Percentiles rank a stretch among this genome's conserved stretches.
phyloP scores from a whole-genome alignment of 1,284 basidiomycete species.

The Malassezia arunalokei region DNA sequence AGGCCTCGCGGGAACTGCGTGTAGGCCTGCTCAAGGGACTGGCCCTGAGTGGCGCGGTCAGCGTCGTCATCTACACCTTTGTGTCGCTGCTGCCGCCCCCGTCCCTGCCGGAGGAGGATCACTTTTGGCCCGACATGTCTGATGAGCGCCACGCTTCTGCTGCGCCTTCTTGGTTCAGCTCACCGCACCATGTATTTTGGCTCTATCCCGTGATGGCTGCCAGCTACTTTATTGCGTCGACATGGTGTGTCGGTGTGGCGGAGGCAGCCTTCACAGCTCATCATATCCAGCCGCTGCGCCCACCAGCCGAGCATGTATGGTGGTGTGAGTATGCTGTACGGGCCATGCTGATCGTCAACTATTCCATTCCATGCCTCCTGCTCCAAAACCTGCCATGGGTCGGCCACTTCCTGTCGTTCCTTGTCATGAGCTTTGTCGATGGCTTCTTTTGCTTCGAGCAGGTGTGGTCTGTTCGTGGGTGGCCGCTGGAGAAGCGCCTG shows the following conservation, averaged over 20 bases:
- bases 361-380: slow-evolving; percentile 25
- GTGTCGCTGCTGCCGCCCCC: slow-evolving; percentile 32
- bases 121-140: neutral
- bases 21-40: slow-evolving; percentile 36
- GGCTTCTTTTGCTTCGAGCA: slow-evolving; percentile 46
- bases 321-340: slow-evolving; percentile 30
- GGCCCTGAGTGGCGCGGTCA: slow-evolving; percentile 29
- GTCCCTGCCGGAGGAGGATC: neutral
- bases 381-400: slow-evolving; percentile 32
- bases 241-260: slow-evolving; percentile 39
- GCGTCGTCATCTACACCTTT: slow-evolving; percentile 34
- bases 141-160: slow-evolving; percentile 2
- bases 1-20: slow-evolving; percentile 25
- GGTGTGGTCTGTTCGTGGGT: slow-evolving; percentile 37
- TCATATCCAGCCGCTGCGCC: neutral
- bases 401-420: slow-evolving; percentile 28
- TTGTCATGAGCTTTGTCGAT: slow-evolving; percentile 40
- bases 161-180: slow-evolving; percentile 16
- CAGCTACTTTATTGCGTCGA: slow-evolving; percentile 38
- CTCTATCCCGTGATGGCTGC: slow-evolving; percentile 41
- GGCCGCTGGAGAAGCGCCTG: slow-evolving; percentile 29
- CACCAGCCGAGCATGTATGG: neutral
- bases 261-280: slow-evolving; percentile 32
- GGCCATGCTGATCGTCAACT: slow-evolving; percentile 33
- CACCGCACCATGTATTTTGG: slow-evolving; percentile 32